Base-by-base conservation (phyloP, 371 early-diverging fungal genomes). In the Mortierella sp. region DNA sequence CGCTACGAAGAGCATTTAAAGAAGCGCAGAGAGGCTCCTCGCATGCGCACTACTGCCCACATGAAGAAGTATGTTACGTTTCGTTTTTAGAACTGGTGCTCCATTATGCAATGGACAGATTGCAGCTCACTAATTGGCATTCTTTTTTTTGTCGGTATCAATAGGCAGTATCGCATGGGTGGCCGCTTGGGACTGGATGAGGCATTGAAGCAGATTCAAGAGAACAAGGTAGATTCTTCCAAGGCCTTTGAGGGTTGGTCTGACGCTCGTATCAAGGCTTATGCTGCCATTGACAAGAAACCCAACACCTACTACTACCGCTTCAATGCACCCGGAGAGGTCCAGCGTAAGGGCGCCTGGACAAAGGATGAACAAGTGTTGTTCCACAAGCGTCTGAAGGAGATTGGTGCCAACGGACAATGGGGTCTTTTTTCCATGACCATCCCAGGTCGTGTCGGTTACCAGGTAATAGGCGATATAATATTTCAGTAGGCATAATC, bases 271-370 rank as follows among this genome's bases (percentile, higher is more conserved):
- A 96, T 96, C 70, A 94, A 94, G 76, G 98, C 98, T 7, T 98
- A 96, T 83, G 93, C 96, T 78, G 94, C 94, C 84, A 96, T 97
- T 87, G 94, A 96, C 74, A 93, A 93, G 70, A 96, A 96, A 72
- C 98, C 98, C 63, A 98, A 98, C 90, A 95, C 97, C 44, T 98
- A 98, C 84, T 98, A 97, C 80, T 98, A 98, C 85, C 95, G 98
- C 5, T 98, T 98, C 88, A 98, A 98, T 84, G 98, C 97, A 0
- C 98, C 98, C 0, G 98, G 98, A 19, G 98, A 98, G 86, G 96
- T 94, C 73, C 98, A 98, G 83, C 92, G 95, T 31, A 96, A 95
- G 76, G 98, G 98, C 2, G 93, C 92, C 74, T 98, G 98, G 98
- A 94, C 95, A 26, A 88, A 92, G 84, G 96, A 96, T 52, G 98